Percentiles rank a stretch among this genome's conserved stretches.
Evolutionary conservation across 2,329 filamentous ascomycete genomes (phyloP).

Genomic region (Botrytis deweyae): DNA sequence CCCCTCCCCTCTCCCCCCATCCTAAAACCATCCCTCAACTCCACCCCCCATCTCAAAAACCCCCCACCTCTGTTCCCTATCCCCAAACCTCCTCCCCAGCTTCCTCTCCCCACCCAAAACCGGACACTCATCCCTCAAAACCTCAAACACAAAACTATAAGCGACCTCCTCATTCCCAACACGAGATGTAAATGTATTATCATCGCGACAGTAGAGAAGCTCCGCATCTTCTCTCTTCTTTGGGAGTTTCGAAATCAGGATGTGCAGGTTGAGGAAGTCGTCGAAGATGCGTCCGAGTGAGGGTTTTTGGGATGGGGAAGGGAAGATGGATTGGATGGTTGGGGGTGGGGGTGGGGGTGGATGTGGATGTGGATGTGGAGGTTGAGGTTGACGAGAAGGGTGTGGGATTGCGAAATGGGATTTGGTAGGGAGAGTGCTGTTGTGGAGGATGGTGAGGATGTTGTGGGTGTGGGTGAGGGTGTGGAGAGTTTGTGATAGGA

Average conservation of each 20-base stretch:
- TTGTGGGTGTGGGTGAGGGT: constrained; percentile 46
- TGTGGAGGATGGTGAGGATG: constrained; percentile 56
- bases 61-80: constrained; percentile 55
- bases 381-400: constrained; percentile 1
- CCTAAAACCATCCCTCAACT: constrained; percentile 2
- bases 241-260: constrained; percentile 51
- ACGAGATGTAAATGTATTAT: neutral
- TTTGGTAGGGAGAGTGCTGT: constrained; percentile 44
- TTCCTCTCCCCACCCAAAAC: constrained; percentile 16
- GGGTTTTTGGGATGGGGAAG: constrained; percentile 31
- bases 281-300: constrained; percentile 52
- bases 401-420: neutral
- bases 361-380: neutral
- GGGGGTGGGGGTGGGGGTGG: neutral
- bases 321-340: constrained; percentile 28
- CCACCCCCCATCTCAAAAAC: constrained; percentile 44
- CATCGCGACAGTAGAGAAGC: constrained; percentile 31
- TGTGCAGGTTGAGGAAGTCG: constrained; percentile 54
- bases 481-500: constrained; percentile 50
- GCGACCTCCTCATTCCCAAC: constrained; percentile 15
- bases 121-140: constrained; percentile 37
- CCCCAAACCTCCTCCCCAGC: constrained; percentile 33
- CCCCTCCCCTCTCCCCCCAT: constrained; percentile 41
- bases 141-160: constrained; percentile 31
- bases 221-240: constrained; percentile 45